Base-by-base conservation (phyloP, 2,329 filamentous ascomycete species). In the Bipolaris sorokiniana region DNA sequence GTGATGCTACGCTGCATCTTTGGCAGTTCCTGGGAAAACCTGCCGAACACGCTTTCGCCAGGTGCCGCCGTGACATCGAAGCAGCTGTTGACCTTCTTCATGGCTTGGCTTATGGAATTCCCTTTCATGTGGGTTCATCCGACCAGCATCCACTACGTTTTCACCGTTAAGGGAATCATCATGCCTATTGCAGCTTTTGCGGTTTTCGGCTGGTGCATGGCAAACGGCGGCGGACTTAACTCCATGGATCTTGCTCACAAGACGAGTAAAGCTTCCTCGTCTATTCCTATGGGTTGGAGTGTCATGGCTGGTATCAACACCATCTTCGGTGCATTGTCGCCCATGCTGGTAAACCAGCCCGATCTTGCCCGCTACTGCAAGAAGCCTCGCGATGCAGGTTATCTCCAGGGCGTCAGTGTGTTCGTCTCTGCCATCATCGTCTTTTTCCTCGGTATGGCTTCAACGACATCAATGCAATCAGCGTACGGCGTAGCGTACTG, bases 251-350 rank as follows among this genome's bases (percentile, higher is more conserved):
- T 65, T n/a, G 58, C 58, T 26, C 61, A 61, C 2, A 37, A 52
- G 31, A 41, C 54, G 13, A 55, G 22, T 5, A 40, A 44, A 9
- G 31, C 55, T 26, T 58, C 62, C 5, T 41, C 54, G 5, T 18
- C 41, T 11, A 61, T 60, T 1, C 65, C 66, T 5, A 20, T 63
- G 1, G 74, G 74, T 16, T 77, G 77, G 77, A 71, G 74, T 4
- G 71, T 78, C 62, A 75, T 80, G 64, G 69, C 68, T 31, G 77
- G 76, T 4, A 78, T 80, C 58, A 79, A 80, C 55, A 73, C 74
- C n/a, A 73, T 79, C 37, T 72, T 78, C 36, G 77, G 75, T 9
- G 76, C 76, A 2, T 70, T 79, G 3, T 78, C 77, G 7, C 76
- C 76, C 1, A 72, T 78, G 54, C 67, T 76, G 34, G 71, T 79